Conservation (phyloP, 768 basidiomycete genomes). For the Tylopilus subfusipes region DNA sequence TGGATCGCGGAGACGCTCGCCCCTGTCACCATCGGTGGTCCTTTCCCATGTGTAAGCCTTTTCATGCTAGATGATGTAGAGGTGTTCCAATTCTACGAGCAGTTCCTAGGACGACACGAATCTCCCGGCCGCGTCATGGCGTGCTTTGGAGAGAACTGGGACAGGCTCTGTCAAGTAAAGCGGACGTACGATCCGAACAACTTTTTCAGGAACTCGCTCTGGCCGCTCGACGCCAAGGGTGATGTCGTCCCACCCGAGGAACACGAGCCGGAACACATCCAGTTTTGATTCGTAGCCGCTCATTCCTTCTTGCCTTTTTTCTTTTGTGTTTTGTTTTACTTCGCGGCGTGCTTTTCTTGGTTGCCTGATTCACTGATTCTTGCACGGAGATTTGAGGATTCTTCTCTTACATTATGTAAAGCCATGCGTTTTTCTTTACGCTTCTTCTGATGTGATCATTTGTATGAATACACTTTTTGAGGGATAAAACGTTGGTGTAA, state of each 20-base stretch:
- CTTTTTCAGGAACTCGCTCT: conserved; percentile 74
- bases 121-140: conserved; percentile 55
- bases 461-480: background rate
- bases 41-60: conserved; percentile 74
- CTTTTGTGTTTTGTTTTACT: too few species aligned
- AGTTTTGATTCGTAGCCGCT: conserved; percentile 9
- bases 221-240: conserved; percentile 67
- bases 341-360: background rate
- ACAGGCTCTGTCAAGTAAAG: conserved; percentile 68
- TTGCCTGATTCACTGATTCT: background rate
- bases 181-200: conserved; percentile 70
- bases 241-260: conserved; percentile 50
- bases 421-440: background rate
- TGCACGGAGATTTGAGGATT: background rate
- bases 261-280: conserved; percentile 53
- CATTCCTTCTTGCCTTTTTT: too few species aligned
- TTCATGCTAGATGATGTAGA: conserved; percentile 15
- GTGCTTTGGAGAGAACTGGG: conserved; percentile 76
- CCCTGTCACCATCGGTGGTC: conserved; percentile 72
- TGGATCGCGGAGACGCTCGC: conserved; percentile 79
- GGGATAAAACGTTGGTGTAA: background rate
- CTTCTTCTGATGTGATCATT: background rate
- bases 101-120: conserved; percentile 79
- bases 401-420: background rate
- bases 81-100: conserved; percentile 20